Conservation (phyloP, 257 asterid species). For the Schizonepeta tenuifolia region DNA sequence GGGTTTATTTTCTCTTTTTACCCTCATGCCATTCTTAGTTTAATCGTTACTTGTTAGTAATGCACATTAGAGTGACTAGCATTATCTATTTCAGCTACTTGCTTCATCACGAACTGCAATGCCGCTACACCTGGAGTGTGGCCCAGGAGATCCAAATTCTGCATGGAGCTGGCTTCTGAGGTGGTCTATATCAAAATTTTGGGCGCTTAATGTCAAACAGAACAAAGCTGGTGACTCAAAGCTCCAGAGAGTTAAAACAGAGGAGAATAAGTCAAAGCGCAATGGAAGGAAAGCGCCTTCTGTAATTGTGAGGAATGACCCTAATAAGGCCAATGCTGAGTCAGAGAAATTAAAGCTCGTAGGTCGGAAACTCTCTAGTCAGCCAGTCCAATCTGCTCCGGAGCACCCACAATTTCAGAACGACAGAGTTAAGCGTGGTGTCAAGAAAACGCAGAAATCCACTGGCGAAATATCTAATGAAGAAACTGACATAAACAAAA, state of each 20-base stretch:
- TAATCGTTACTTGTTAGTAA: background rate
- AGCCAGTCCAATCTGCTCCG: conserved; percentile 23
- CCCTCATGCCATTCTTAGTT: background rate
- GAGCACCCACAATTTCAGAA: conserved; percentile 44
- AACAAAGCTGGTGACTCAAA: conserved; percentile 31
- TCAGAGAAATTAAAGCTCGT: conserved; percentile 45
- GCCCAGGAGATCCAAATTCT: conserved; percentile 55
- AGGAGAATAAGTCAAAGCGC: conserved; percentile 34
- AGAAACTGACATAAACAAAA: conserved; percentile 11
- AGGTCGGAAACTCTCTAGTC: conserved; percentile 37
- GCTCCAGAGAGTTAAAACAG: conserved; percentile 32
- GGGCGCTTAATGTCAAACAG: conserved; percentile 39
- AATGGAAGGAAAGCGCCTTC: conserved; percentile 33
- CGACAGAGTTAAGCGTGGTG: conserved; percentile 39
- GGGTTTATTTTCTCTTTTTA: background rate
- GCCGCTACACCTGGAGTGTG: conserved; percentile 55
- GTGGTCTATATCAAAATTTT: conserved; percentile 56
- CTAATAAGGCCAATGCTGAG: conserved; percentile 29
- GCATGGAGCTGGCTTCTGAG: conserved; percentile 64
- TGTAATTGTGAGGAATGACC: conserved; percentile 30
- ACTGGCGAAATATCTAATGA: conserved; percentile 14
- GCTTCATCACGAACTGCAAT: conserved; percentile 41
- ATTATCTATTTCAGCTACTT: conserved; percentile 51
- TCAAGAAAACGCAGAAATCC: conserved; percentile 43
- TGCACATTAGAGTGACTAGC: conserved; percentile 1